phyloP scores from a whole-genome alignment of 2,329 filamentous ascomycete genomes.

The Lachnellula willkommii region DNA sequence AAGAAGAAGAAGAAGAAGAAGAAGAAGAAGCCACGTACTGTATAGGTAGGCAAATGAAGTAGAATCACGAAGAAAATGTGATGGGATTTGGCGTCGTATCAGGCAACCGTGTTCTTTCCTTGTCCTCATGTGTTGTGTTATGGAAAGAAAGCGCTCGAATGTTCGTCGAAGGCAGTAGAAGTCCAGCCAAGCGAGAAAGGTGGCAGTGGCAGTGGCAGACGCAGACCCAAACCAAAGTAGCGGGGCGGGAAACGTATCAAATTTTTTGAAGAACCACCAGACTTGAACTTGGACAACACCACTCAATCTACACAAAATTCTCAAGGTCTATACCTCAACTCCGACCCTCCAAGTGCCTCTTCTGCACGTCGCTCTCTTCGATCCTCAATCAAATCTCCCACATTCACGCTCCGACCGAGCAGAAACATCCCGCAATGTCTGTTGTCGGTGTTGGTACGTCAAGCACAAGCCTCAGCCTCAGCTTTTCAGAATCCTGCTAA shows the following conservation, averaged over 20 bases:
- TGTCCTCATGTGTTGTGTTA: not conserved
- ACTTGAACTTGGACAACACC: not conserved
- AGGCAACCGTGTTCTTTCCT: too few species aligned
- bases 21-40: too few species aligned
- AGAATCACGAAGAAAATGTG: too few species aligned
- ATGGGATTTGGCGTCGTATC: too few species aligned
- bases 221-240: not conserved
- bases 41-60: too few species aligned
- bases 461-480: conserved; percentile 4
- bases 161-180: not conserved
- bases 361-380: not conserved
- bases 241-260: not conserved
- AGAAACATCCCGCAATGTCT: not conserved
- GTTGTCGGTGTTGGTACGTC: conserved; percentile 16
- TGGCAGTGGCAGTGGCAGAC: too few species aligned
- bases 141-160: not conserved
- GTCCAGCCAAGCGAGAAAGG: not conserved
- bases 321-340: not conserved
- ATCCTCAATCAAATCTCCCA: not conserved
- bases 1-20: too few species aligned
- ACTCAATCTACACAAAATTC: not conserved
- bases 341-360: not conserved
- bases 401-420: not conserved
- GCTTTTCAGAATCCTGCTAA: not conserved
- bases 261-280: not conserved